A percentile compares a stretch with the other conserved stretches of the same genome.
Conservation (phyloP, 441 rosid genomes). For the Theobroma grandiflorum region DNA sequence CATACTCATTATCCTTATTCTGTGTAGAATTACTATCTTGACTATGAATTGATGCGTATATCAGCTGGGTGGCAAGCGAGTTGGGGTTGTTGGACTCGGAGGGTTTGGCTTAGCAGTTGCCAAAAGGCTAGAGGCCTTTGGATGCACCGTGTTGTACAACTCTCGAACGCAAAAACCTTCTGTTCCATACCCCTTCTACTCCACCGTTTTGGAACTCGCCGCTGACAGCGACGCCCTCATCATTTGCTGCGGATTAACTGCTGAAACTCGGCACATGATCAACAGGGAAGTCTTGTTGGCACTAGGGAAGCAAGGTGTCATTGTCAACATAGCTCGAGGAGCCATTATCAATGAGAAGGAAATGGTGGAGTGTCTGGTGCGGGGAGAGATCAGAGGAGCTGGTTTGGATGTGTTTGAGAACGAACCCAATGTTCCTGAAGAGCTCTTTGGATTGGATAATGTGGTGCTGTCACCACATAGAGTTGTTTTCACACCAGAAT, state of each 20-base stretch:
- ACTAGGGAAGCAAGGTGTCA: slow-evolving; percentile 66
- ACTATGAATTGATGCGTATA: slow-evolving; percentile 9
- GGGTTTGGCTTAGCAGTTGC: slow-evolving; percentile 56
- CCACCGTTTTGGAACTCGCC: slow-evolving; percentile 50
- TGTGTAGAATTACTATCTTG: neutral
- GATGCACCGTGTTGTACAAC: slow-evolving; percentile 57
- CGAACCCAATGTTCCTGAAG: slow-evolving; percentile 57
- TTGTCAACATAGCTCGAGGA: slow-evolving; percentile 73
- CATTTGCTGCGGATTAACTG: slow-evolving; percentile 51
- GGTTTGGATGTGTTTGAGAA: slow-evolving; percentile 75
- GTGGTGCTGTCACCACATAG: slow-evolving; percentile 50
- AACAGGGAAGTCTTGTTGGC: slow-evolving; percentile 56
- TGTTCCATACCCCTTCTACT: slow-evolving; percentile 45
- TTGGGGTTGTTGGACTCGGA: slow-evolving; percentile 67
- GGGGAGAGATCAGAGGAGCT: slow-evolving; percentile 65
- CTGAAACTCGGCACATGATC: slow-evolving; percentile 54
- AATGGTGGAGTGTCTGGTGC: slow-evolving; percentile 34
- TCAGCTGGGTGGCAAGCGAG: slow-evolving; percentile 62
- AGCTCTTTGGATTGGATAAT: slow-evolving; percentile 47
- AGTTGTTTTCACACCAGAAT: slow-evolving; percentile 44
- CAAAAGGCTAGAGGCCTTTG: slow-evolving; percentile 65
- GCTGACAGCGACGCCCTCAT: slow-evolving; percentile 51
- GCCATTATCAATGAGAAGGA: slow-evolving; percentile 66
- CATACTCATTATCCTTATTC: neutral
- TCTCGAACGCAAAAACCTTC: slow-evolving; percentile 52